Evolutionary conservation across 1,284 basidiomycete genomes (phyloP).

Genomic region (Ceratobasidium sp.): DNA sequence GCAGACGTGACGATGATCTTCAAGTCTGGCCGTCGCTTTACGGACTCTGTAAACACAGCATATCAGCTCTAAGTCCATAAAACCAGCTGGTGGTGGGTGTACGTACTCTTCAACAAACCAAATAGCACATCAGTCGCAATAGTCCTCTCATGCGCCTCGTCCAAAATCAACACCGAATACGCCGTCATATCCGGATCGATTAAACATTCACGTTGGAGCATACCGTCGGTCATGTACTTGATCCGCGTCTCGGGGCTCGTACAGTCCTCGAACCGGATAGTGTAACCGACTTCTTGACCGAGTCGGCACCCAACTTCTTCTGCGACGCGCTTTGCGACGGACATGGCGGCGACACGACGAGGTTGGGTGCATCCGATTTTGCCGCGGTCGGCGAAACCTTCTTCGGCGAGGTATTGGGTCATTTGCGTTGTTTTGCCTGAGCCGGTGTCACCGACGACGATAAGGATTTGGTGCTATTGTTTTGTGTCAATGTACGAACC

Average conservation of each 20-base stretch:
- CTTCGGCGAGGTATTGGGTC: conserved; percentile 92
- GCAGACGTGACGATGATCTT: conserved; percentile 98
- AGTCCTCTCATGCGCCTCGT: conserved; percentile 98
- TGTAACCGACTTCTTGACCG: conserved; percentile 98
- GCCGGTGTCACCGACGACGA: conserved; percentile 96
- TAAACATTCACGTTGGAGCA: conserved; percentile 96
- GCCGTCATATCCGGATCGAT: conserved; percentile 93
- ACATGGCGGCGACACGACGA: conserved; percentile 99
- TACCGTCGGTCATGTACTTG: conserved; percentile 99
- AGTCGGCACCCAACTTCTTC: conserved; percentile 98
- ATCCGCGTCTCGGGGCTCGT: conserved; percentile 97
- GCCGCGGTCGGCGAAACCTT: conserved; percentile 87
- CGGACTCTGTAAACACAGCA: too few relatives aligned
- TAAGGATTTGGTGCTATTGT: conserved; percentile 89
- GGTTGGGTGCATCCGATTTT: conserved; percentile 97
- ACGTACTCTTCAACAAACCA: conserved; percentile 93
- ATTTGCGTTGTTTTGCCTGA: conserved; percentile 96
- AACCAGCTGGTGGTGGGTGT: too few relatives aligned
- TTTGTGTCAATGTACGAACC: conserved; percentile 51
- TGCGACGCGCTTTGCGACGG: conserved; percentile 98
- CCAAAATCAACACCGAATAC: conserved; percentile 97
- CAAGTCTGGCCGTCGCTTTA: too few relatives aligned
- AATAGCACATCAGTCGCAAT: conserved; percentile 98
- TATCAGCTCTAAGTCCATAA: too few relatives aligned
- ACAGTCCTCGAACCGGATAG: conserved; percentile 99